Conservation (phyloP, 345 rosid genomes). For the Moringa oleifera region DNA sequence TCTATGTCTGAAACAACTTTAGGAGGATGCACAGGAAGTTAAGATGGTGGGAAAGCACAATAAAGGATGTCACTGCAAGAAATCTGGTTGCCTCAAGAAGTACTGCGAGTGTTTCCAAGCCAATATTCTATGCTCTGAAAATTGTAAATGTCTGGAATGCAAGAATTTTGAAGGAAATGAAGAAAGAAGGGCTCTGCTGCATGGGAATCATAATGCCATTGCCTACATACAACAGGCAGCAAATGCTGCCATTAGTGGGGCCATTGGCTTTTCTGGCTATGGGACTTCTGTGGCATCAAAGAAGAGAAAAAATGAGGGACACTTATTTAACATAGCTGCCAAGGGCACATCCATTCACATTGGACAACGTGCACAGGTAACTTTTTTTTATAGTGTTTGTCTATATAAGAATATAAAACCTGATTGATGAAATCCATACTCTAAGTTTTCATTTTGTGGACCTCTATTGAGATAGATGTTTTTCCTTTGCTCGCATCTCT, state of each 20-base stretch:
- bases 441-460: background rate
- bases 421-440: background rate
- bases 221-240: conserved; percentile 55
- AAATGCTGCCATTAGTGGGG: conserved; percentile 61
- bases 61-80: conserved; percentile 90
- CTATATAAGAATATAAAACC: conserved; percentile 5
- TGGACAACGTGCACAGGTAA: conserved; percentile 38
- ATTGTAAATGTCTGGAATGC: conserved; percentile 79
- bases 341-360: conserved; percentile 21
- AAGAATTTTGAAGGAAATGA: conserved; percentile 75
- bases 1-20: conserved; percentile 29
- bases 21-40: conserved; percentile 48
- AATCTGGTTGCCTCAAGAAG: conserved; percentile 87
- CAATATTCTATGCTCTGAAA: conserved; percentile 73
- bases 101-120: conserved; percentile 95
- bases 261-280: conserved; percentile 60
- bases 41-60: conserved; percentile 62
- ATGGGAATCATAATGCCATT: conserved; percentile 36
- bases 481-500: background rate
- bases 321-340: conserved; percentile 21
- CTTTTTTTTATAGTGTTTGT: conserved; percentile 7
- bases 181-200: conserved; percentile 49
- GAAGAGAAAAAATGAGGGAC: conserved; percentile 52
- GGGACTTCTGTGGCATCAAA: conserved; percentile 36
- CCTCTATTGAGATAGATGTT: background rate